These are phyloP conservation scores for Umbelopsis sp. DNA, from an alignment of 192 early-diverging fungal genomes.

Conservation along the genomic window DNA sequence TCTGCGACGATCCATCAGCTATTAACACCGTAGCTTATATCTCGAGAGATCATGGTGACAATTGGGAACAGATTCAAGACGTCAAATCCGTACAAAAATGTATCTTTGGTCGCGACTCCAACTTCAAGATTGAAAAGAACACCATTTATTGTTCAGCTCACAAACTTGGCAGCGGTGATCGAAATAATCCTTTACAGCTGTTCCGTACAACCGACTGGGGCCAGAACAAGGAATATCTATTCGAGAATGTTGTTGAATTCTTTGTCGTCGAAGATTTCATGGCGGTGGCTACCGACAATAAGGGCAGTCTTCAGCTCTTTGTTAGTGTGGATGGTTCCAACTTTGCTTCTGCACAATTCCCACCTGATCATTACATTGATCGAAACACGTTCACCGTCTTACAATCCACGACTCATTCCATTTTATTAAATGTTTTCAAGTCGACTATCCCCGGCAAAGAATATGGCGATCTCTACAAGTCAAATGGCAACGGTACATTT, in stretches of 20 bases:
- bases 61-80: constrained; percentile 54
- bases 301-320: constrained; percentile 59
- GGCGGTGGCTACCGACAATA: constrained; percentile 65
- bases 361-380: constrained; percentile 74
- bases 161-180: constrained; percentile 58
- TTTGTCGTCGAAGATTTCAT: constrained; percentile 76
- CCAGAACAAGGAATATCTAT: constrained; percentile 44
- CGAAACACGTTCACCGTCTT: constrained; percentile 84
- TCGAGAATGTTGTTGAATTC: constrained; percentile 69
- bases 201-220: constrained; percentile 49
- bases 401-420: constrained; percentile 75
- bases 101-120: constrained; percentile 70
- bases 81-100: constrained; percentile 76
- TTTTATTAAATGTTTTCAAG: constrained; percentile 80
- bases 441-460: constrained; percentile 51
- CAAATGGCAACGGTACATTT: constrained; percentile 82
- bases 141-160: constrained; percentile 76
- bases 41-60: constrained; percentile 70
- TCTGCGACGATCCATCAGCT: constrained; percentile 59
- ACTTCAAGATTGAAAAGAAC: constrained; percentile 64
- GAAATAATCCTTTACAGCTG: constrained; percentile 73
- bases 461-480: constrained; percentile 83
- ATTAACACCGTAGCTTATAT: constrained; percentile 77
- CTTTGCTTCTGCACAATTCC: constrained; percentile 80
- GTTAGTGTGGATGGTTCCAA: constrained; percentile 77